A percentile compares a stretch with the other conserved stretches of the same genome.
These are phyloP conservation scores for Cryomyces antarcticus DNA, from an alignment of 495 filamentous ascomycete genomes.

Conservation along the genomic window DNA sequence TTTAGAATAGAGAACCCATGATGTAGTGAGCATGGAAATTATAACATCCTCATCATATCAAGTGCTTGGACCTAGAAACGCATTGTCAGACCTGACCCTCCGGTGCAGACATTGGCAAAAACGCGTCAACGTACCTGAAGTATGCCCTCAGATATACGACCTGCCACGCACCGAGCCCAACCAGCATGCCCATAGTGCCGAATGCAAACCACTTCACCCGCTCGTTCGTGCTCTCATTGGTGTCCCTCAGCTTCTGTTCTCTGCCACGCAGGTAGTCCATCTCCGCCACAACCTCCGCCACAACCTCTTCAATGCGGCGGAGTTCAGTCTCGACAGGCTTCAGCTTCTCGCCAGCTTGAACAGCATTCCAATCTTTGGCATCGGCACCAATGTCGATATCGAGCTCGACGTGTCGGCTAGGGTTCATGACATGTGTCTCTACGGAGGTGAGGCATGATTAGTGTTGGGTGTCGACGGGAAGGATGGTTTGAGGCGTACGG, in stretches of 20 bases:
- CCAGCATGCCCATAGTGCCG: constrained; percentile 80
- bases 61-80: constrained; percentile 1
- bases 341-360: constrained; percentile 91
- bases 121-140: constrained; percentile 43
- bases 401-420: constrained; percentile 66
- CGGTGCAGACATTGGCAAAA: not conserved
- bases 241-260: constrained; percentile 92
- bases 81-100: not conserved
- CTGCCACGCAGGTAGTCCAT: constrained; percentile 58
- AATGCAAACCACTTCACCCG: constrained; percentile 98
- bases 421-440: constrained; percentile 30
- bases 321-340: constrained; percentile 95
- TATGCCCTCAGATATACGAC: constrained; percentile 93
- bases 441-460: not conserved
- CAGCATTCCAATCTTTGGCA: constrained; percentile 92
- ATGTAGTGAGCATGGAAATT: no score
- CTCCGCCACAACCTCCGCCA: constrained; percentile 20
- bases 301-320: constrained; percentile 43
- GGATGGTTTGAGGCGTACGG: constrained; percentile 27
- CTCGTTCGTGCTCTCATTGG: constrained; percentile 98
- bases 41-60: not conserved
- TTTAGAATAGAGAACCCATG: no score
- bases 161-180: constrained; percentile 87
- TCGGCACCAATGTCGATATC: constrained; percentile 98
- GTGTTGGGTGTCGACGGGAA: constrained; percentile 1